A percentile compares a stretch with the other conserved stretches of the same genome.
phyloP scores from a whole-genome alignment of 306 rosid species.

The Carpinus viminea region DNA sequence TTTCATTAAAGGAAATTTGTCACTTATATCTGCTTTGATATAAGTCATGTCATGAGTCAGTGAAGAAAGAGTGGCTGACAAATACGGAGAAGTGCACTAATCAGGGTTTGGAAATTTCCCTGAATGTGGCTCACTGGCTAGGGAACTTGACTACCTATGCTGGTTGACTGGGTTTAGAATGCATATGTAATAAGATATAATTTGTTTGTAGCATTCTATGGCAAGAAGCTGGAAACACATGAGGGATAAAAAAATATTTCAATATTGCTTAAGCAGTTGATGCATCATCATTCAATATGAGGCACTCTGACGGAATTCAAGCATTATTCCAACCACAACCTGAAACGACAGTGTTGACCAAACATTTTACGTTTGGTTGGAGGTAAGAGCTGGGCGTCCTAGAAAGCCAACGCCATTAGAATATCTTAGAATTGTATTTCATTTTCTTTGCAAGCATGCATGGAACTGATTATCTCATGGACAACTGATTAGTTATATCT shows the following conservation, averaged over 20 bases:
- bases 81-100: no score
- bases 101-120: no score
- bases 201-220: neutral
- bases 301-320: conserved; percentile 72
- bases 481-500: conserved; percentile 30
- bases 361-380: conserved; percentile 67
- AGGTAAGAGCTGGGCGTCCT: conserved; percentile 50
- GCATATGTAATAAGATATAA: no score
- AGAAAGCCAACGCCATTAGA: conserved; percentile 11
- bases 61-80: no score
- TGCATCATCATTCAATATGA: conserved; percentile 65
- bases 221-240: conserved; percentile 11
- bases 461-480: conserved; percentile 10
- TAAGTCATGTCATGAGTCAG: no score
- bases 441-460: conserved; percentile 5
- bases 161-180: no score
- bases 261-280: conserved; percentile 59
- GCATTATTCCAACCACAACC: conserved; percentile 65
- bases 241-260: conserved; percentile 1
- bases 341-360: conserved; percentile 32
- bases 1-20: no score
- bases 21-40: no score
- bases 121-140: no score
- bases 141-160: no score
- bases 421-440: neutral